Evolutionary conservation across 305 asterid genomes (phyloP).

Genomic region (Caryopteris hybrid): DNA sequence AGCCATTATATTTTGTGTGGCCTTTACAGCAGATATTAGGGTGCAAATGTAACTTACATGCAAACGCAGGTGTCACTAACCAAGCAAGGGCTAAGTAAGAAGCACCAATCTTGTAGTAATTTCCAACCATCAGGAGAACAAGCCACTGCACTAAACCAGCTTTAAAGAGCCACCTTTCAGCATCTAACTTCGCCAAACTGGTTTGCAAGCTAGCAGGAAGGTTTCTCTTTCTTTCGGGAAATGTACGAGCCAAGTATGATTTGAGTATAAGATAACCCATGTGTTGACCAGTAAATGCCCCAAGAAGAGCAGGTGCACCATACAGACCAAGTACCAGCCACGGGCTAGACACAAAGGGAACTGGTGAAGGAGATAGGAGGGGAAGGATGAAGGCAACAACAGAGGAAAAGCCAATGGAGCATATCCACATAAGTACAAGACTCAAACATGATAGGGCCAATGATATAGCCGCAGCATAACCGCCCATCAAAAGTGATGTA

Average conservation of each 20-base stretch:
- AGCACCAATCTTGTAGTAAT: conserved; percentile 66
- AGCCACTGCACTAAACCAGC: conserved; percentile 88
- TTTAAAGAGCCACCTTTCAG: conserved; percentile 95
- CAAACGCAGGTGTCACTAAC: conserved; percentile 90
- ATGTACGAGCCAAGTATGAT: conserved; percentile 43
- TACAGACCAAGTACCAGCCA: conserved; percentile 74
- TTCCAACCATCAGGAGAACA: conserved; percentile 64
- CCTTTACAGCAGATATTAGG: background rate
- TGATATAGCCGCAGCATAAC: conserved; percentile 60
- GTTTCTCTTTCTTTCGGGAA: conserved; percentile 37
- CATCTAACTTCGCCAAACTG: conserved; percentile 74
- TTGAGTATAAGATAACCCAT: conserved; percentile 52
- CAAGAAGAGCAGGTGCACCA: conserved; percentile 89
- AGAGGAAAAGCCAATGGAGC: conserved; percentile 50
- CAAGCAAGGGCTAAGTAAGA: conserved; percentile 83
- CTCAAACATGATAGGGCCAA: conserved; percentile 57
- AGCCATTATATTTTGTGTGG: background rate
- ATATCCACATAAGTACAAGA: conserved; percentile 78
- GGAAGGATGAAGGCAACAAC: conserved; percentile 64
- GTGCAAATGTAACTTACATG: conserved; percentile 60
- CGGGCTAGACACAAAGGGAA: conserved; percentile 75
- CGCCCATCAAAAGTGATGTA: conserved; percentile 70
- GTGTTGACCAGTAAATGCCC: conserved; percentile 91
- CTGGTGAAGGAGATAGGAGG: conserved; percentile 62
- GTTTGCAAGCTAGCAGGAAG: conserved; percentile 45